A percentile compares a stretch with the other conserved stretches of the same genome.
phyloP scores from a whole-genome alignment of 345 rosid genomes.

The Camelina hispida region DNA sequence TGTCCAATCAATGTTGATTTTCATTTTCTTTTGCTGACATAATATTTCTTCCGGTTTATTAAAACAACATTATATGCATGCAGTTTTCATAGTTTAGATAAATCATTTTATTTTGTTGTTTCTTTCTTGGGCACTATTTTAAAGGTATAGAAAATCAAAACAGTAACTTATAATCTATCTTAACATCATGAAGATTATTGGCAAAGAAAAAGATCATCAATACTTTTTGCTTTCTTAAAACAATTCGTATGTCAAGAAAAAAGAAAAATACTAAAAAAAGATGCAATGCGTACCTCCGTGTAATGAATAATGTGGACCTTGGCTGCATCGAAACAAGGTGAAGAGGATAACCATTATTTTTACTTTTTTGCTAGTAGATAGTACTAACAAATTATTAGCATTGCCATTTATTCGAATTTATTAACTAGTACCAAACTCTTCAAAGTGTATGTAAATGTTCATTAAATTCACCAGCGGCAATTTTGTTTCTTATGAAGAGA shows the following conservation, averaged over 20 bases:
- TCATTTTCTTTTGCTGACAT: neutral
- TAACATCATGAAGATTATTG: neutral
- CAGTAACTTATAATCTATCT: neutral
- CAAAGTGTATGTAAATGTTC: slow-evolving; percentile 34
- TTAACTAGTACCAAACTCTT: slow-evolving; percentile 39
- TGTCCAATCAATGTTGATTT: neutral
- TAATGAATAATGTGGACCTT: slow-evolving; percentile 34
- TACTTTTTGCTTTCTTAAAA: slow-evolving; percentile 6
- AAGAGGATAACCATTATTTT: slow-evolving; percentile 10
- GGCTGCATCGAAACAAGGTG: slow-evolving; percentile 35
- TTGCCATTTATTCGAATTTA: slow-evolving; percentile 36
- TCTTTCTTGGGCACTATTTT: neutral
- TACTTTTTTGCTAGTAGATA: no score
- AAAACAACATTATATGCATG: no score
- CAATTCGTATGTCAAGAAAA: neutral
- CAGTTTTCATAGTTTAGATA: neutral
- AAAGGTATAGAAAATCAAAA: no score
- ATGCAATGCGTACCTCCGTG: neutral
- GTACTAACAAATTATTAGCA: slow-evolving; percentile 13
- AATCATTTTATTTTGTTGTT: neutral
- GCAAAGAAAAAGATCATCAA: neutral
- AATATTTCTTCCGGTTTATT: neutral
- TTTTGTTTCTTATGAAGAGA: slow-evolving; percentile 33
- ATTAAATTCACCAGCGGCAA: slow-evolving; percentile 39
- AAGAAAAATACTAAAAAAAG: slow-evolving; percentile 4